phyloP scores from a whole-genome alignment of 1,284 basidiomycete genomes.

The Leccinum griseonigrum region DNA sequence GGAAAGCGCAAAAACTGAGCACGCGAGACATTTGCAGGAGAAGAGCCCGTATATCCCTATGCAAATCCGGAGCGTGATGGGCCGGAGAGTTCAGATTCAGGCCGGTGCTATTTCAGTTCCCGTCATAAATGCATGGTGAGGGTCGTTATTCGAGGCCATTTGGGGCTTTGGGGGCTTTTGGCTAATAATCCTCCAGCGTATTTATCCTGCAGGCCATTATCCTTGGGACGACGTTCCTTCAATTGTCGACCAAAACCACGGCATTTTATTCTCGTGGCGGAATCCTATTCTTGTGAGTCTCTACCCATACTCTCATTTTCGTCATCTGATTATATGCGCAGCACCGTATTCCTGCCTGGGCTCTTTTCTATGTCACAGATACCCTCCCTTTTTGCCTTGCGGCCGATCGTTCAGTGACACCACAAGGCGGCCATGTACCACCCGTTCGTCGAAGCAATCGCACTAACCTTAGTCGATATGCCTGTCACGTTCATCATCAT shows the following conservation, averaged over 20 bases:
- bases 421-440: constrained; percentile 53
- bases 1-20: constrained; percentile 50
- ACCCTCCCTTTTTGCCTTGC: constrained; percentile 47
- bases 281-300: constrained; percentile 63
- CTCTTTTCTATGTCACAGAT: constrained; percentile 38
- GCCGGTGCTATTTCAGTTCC: constrained; percentile 50
- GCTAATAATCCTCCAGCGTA: constrained; percentile 23
- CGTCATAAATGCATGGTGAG: constrained; percentile 36
- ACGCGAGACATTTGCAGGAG: constrained; percentile 40
- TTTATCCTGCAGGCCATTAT: constrained; percentile 70
- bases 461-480: constrained; percentile 59
- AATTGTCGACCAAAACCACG: constrained; percentile 55
- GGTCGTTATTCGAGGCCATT: not conserved
- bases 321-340: constrained; percentile 10
- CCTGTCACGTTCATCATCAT: constrained; percentile 50
- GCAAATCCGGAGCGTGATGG: constrained; percentile 66
- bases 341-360: constrained; percentile 31
- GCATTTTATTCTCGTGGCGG: constrained; percentile 83
- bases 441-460: constrained; percentile 53
- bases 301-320: not conserved
- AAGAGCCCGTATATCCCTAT: constrained; percentile 51
- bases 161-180: constrained; percentile 27
- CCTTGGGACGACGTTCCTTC: constrained; percentile 75
- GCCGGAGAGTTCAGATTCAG: constrained; percentile 63
- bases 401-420: constrained; percentile 59